A percentile compares a stretch with the other conserved stretches of the same genome.
These are phyloP conservation scores for Suillus brevipes DNA, from an alignment of 768 basidiomycete genomes.

Conservation along the genomic window DNA sequence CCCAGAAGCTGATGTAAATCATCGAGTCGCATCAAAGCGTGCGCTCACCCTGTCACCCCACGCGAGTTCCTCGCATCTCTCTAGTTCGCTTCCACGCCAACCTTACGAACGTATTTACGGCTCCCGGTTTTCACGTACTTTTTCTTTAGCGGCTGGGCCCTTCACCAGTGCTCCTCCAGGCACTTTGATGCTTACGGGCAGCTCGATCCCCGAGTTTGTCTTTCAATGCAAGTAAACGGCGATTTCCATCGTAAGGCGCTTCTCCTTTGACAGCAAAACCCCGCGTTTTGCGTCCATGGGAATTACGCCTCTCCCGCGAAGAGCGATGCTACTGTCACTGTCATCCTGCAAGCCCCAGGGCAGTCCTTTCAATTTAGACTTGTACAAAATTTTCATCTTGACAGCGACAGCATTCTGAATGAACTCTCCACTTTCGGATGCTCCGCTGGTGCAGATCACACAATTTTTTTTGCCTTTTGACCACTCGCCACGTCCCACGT, in stretches of 20 bases:
- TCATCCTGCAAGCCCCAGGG: neutral
- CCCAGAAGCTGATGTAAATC: neutral
- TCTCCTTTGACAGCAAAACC: neutral
- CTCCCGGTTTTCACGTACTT: neutral
- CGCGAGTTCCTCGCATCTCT: neutral
- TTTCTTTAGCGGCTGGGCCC: too few relatives aligned
- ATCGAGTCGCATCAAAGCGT: neutral
- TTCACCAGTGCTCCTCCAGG: too few relatives aligned
- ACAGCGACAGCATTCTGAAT: neutral
- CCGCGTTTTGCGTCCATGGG: neutral
- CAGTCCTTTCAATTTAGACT: neutral
- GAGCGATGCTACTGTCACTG: constrained; percentile 1
- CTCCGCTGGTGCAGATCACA: neutral
- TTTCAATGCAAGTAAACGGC: neutral
- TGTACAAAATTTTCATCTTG: too few relatives aligned
- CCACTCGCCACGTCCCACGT: neutral
- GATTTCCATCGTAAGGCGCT: neutral
- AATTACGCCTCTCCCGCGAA: constrained; percentile 3
- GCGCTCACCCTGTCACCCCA: neutral
- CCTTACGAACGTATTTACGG: too few relatives aligned
- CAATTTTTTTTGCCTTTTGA: neutral
- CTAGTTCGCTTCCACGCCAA: neutral
- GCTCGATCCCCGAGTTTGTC: neutral
- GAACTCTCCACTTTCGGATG: neutral
- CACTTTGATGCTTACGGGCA: too few relatives aligned